Conservation (phyloP, 2,329 filamentous ascomycete species). For the Arthroderma sp. region DNA sequence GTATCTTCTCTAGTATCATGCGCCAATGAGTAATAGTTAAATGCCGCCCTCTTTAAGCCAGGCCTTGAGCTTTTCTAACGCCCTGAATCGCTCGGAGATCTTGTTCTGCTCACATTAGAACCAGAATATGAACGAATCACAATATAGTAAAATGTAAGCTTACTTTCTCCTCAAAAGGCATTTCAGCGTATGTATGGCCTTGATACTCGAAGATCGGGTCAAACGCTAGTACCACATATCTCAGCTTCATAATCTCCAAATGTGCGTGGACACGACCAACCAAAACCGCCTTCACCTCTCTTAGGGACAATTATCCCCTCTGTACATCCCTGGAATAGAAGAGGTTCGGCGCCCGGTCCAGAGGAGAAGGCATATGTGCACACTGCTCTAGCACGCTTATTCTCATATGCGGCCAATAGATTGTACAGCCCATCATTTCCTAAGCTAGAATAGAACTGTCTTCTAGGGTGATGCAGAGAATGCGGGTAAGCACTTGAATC, state of each 20-base stretch:
- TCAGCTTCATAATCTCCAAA: background rate
- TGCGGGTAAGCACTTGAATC: background rate
- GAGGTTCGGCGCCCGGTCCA: conserved; percentile 69
- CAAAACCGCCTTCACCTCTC: conserved; percentile 69
- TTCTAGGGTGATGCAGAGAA: conserved; percentile 43
- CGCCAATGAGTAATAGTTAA: background rate
- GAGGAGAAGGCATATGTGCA: conserved; percentile 90
- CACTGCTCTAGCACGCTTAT: conserved; percentile 88
- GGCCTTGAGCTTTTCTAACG: conserved; percentile 70
- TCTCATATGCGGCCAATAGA: conserved; percentile 71
- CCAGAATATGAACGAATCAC: background rate
- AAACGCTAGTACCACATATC: conserved; percentile 53
- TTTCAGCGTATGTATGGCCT: conserved; percentile 87
- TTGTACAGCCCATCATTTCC: conserved; percentile 82
- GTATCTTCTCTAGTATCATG: background rate
- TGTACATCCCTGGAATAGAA: conserved; percentile 86
- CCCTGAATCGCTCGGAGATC: conserved; percentile 80
- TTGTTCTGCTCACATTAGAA: conserved; percentile 47
- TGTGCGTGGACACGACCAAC: conserved; percentile 40
- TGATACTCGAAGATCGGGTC: conserved; percentile 92
- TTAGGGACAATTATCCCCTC: conserved; percentile 75
- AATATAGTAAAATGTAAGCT: conserved; percentile 16
- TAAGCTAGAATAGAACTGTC: conserved; percentile 79
- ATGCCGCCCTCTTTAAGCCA: conserved; percentile 51
- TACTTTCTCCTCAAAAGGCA: conserved; percentile 86